Evolutionary conservation across 1,284 basidiomycete species (phyloP).

Genomic region (Papiliotrema laurentii): DNA sequence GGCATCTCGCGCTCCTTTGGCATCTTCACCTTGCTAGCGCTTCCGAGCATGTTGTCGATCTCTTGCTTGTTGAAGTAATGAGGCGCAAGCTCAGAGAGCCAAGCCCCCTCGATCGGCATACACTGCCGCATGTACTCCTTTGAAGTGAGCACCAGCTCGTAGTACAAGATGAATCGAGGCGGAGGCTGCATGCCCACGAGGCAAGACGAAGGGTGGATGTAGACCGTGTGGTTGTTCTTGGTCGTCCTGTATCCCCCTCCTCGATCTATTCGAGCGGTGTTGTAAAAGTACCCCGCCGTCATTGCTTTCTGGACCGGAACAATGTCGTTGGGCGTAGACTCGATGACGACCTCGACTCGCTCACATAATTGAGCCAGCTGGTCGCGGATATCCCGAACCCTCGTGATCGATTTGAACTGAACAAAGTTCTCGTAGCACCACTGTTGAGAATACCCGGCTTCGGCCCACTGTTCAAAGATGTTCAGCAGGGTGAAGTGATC

Average conservation of each 20-base stretch:
- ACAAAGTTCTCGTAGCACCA: constrained; percentile 94
- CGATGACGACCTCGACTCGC: constrained; percentile 88
- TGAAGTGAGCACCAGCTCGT: constrained; percentile 64
- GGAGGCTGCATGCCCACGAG: constrained; percentile 94
- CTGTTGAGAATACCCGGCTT: constrained; percentile 90
- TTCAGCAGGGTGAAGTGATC: constrained; percentile 97
- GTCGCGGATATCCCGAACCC: constrained; percentile 91
- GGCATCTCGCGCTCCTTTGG: constrained; percentile 56
- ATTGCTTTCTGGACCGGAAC: constrained; percentile 91
- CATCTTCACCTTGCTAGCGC: constrained; percentile 75
- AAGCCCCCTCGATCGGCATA: constrained; percentile 94
- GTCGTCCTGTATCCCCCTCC: constrained; percentile 88
- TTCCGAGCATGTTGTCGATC: constrained; percentile 72
- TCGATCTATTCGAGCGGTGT: constrained; percentile 86
- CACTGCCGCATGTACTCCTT: constrained; percentile 70
- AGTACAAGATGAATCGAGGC: constrained; percentile 83
- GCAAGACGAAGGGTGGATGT: constrained; percentile 93
- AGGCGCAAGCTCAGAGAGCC: constrained; percentile 90
- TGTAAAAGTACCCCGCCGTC: constrained; percentile 93
- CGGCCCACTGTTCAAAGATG: constrained; percentile 98
- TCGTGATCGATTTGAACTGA: constrained; percentile 90
- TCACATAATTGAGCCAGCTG: constrained; percentile 94
- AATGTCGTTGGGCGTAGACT: constrained; percentile 86
- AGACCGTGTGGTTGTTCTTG: constrained; percentile 92
- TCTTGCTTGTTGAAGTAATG: constrained; percentile 90